Percentiles rank a stretch among this genome's conserved stretches.
Conservation (phyloP, 2,329 filamentous ascomycete species). For the Claviceps capensis region DNA sequence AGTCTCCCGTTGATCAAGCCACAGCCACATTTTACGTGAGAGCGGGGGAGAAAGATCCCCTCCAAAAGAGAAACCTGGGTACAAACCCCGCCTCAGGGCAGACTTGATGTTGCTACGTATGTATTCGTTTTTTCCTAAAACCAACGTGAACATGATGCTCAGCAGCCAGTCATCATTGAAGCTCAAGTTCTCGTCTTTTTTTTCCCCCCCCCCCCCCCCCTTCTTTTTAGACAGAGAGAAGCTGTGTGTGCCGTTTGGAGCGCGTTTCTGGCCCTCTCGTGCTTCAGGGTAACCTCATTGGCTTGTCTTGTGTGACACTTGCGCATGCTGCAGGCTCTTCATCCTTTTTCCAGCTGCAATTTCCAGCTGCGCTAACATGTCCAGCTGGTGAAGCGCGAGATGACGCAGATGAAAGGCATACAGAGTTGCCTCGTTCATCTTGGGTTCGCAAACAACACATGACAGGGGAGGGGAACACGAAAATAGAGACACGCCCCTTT, state of each 20-base stretch:
- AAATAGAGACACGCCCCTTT: background rate
- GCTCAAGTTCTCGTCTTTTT: background rate
- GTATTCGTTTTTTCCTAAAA: too few species aligned
- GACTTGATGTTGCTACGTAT: too few species aligned
- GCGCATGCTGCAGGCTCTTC: too few species aligned
- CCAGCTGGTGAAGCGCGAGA: background rate
- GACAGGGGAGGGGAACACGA: too few species aligned
- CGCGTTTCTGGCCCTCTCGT: slow-evolving; percentile 3
- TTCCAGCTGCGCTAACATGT: too few species aligned
- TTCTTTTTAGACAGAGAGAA: background rate
- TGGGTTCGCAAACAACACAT: too few species aligned
- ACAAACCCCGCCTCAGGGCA: too few species aligned
- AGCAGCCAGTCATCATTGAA: background rate
- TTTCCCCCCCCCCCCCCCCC: background rate
- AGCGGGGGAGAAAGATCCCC: too few species aligned
- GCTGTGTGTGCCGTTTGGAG: background rate
- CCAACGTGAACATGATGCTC: background rate
- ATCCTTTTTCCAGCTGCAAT: too few species aligned
- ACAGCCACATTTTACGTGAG: too few species aligned
- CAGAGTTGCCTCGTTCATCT: background rate
- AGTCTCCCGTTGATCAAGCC: background rate
- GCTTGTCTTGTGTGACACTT: too few species aligned
- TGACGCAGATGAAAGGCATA: background rate
- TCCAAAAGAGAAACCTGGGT: too few species aligned
- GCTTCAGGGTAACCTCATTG: background rate